Evolutionary conservation across 2,329 filamentous ascomycete genomes (phyloP).

Genomic region (Phoma sp.): DNA sequence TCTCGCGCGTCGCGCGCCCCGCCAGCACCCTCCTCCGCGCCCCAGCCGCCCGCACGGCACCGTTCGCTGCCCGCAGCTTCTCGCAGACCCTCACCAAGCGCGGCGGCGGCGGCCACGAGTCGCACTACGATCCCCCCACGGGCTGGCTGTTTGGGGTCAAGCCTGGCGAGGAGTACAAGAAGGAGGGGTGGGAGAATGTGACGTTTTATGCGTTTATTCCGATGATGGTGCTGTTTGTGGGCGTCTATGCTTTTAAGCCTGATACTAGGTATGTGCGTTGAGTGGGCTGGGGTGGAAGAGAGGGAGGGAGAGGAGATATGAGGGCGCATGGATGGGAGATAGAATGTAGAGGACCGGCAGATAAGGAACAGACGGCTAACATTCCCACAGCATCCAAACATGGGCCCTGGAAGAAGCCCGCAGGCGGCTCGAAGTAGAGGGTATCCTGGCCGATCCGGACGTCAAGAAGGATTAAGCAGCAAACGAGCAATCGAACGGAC

Average conservation of each 20-base stretch:
- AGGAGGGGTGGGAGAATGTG: conserved; percentile 93
- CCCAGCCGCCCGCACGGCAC: conserved; percentile 17
- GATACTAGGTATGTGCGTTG: conserved; percentile 87
- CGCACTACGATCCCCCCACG: conserved; percentile 85
- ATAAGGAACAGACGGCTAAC: conserved; percentile 23
- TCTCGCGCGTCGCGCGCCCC: conserved; percentile 29
- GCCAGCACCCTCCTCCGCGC: conserved; percentile 21
- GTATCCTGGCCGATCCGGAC: conserved; percentile 82
- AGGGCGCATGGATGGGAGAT: background rate
- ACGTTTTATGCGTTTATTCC: conserved; percentile 87
- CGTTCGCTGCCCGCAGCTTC: conserved; percentile 11
- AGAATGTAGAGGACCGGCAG: background rate
- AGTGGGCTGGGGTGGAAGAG: background rate
- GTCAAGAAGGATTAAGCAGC: conserved; percentile 54
- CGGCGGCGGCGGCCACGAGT: conserved; percentile 60
- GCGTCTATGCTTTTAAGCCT: conserved; percentile 85
- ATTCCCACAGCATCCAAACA: conserved; percentile 82
- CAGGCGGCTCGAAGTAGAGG: conserved; percentile 92
- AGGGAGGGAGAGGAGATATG: background rate
- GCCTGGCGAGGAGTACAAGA: conserved; percentile 93
- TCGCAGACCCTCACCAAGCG: conserved; percentile 27
- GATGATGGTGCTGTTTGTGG: conserved; percentile 12
- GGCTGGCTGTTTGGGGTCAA: conserved; percentile 95
- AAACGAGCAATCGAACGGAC: too few relatives aligned
- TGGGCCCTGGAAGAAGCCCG: conserved; percentile 98